phyloP scores from a whole-genome alignment of 1,139 yeast genomes.

The Hanseniaspora sp. region DNA sequence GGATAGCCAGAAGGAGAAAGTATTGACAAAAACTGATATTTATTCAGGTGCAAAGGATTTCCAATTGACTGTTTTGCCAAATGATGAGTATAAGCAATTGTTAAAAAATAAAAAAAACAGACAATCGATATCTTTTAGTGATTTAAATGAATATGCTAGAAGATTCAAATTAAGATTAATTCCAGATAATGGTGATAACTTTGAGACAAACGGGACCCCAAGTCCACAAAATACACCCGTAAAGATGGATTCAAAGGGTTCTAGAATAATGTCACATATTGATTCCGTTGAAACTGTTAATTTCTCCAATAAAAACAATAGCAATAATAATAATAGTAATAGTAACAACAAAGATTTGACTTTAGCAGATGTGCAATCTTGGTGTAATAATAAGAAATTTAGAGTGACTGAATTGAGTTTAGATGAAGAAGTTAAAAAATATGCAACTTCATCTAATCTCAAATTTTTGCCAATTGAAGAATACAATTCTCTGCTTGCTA shows the following conservation, averaged over 20 bases:
- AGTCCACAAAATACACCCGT: background rate
- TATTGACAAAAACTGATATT: conserved; percentile 29
- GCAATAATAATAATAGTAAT: background rate
- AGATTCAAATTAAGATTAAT: conserved; percentile 24
- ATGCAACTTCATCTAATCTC: background rate
- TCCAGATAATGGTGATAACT: conserved; percentile 14
- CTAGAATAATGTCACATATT: conserved; percentile 1
- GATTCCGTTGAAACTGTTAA: background rate
- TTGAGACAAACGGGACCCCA: background rate
- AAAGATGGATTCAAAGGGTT: background rate
- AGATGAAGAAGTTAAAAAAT: background rate
- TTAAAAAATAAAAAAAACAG: conserved; percentile 23
- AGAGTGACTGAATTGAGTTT: background rate
- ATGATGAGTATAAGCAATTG: conserved; percentile 27
- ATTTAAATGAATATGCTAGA: conserved; percentile 24
- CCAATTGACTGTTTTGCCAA: conserved; percentile 28
- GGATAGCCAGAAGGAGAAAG: conserved; percentile 27
- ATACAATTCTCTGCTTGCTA: background rate
- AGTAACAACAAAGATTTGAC: background rate
- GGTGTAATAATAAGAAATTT: conserved; percentile 3
- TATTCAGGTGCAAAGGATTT: conserved; percentile 29
- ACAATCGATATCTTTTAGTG: conserved; percentile 26
- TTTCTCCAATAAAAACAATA: no score
- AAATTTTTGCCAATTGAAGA: conserved; percentile 6
- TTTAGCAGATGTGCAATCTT: background rate